phyloP scores from a whole-genome alignment of 352 stramenopile genomes.

The Phytophthora nicotianae region DNA sequence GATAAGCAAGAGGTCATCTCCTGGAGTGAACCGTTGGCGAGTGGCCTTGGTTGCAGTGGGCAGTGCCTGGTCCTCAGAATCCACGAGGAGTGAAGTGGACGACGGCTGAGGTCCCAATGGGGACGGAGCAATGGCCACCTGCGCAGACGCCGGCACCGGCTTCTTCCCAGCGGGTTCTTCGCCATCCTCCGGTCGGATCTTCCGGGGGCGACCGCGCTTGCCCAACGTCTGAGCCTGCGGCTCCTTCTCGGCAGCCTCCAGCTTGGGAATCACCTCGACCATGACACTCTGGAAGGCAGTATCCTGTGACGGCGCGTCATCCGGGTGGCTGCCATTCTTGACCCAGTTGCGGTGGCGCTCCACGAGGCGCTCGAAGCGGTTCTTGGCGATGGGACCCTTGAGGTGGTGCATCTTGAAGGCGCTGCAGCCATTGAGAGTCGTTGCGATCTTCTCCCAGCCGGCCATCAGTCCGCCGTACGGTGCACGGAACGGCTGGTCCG shows the following conservation, averaged over 20 bases:
- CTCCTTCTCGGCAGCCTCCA: conserved; percentile 35
- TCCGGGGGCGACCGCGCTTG: conserved; percentile 39
- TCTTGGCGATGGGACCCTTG: conserved; percentile 45
- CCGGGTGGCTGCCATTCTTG: conserved; percentile 28
- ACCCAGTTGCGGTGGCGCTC: conserved; percentile 32
- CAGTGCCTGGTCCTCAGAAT: conserved; percentile 30
- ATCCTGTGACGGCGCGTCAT: conserved; percentile 28
- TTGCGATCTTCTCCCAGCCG: conserved; percentile 41
- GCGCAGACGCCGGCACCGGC: background rate
- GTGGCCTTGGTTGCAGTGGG: conserved; percentile 17
- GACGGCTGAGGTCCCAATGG: conserved; percentile 23
- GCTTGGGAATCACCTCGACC: conserved; percentile 32
- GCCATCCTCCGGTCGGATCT: conserved; percentile 17
- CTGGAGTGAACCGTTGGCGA: conserved; percentile 38
- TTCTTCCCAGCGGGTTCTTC: conserved; percentile 17
- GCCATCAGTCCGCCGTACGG: conserved; percentile 37
- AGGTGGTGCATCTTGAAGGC: conserved; percentile 47
- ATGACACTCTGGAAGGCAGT: conserved; percentile 34
- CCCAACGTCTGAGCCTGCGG: conserved; percentile 25
- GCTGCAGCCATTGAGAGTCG: conserved; percentile 36
- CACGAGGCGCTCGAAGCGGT: conserved; percentile 43
- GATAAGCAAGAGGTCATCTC: conserved; percentile 36
- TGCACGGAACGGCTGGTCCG: conserved; percentile 35
- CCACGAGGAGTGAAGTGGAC: conserved; percentile 27
- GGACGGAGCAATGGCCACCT: conserved; percentile 28